A percentile compares a stretch with the other conserved stretches of the same genome.
phyloP scores from a whole-genome alignment of 164 flowering plant species.

The Akebia trifoliata region DNA sequence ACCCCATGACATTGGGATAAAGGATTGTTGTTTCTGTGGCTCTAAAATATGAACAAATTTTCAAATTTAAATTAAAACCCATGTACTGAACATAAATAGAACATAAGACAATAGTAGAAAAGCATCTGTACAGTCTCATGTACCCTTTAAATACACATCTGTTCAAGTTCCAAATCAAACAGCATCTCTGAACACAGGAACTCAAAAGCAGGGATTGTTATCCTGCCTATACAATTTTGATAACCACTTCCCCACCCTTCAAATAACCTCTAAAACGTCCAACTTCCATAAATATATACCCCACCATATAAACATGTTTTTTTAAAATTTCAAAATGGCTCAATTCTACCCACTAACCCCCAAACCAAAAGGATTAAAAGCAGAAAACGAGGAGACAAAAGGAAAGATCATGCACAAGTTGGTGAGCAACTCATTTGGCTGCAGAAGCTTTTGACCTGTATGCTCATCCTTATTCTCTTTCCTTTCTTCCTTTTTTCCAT shows the following conservation, averaged over 20 bases:
- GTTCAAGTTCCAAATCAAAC: not conserved
- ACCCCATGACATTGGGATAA: too few species aligned
- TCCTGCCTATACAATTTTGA: conserved; percentile 20
- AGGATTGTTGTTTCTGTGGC: too few species aligned
- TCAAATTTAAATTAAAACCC: too few species aligned
- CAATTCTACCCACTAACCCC: not conserved
- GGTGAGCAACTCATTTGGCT: conserved; percentile 16
- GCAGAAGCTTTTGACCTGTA: conserved; percentile 17
- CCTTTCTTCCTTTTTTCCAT: conserved; percentile 11
- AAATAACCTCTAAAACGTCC: not conserved
- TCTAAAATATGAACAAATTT: too few species aligned
- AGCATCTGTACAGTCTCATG: conserved; percentile 6
- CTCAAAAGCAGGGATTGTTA: conserved; percentile 9
- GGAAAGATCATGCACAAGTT: conserved; percentile 16
- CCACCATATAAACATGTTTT: conserved; percentile 15
- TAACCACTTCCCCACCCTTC: conserved; percentile 11
- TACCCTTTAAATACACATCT: conserved; percentile 2
- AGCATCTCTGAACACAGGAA: not conserved
- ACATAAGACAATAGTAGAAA: not conserved
- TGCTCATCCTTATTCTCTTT: conserved; percentile 23
- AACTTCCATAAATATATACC: conserved; percentile 3
- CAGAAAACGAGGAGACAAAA: not conserved
- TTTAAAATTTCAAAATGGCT: not conserved
- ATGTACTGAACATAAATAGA: not conserved
- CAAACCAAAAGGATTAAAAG: not conserved